These are phyloP conservation scores for Nicotiana undulata DNA, from an alignment of 257 asterid genomes.

Conservation along the genomic window DNA sequence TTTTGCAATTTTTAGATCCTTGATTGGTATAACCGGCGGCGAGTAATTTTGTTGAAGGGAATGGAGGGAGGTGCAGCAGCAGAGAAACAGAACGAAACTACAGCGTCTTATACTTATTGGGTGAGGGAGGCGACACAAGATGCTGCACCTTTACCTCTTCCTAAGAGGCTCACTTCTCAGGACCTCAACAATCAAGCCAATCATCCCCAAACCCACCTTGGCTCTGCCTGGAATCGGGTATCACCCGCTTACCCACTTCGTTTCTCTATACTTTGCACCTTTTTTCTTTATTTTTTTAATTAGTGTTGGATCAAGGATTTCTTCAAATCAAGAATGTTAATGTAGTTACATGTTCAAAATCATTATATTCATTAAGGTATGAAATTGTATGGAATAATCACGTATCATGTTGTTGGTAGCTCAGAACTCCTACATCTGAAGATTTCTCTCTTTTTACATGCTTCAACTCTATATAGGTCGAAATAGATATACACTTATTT, in stretches of 20 bases:
- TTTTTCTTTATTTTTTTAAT: no score
- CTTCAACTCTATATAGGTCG: no score
- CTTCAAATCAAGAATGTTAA: not conserved
- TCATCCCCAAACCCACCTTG: constrained; percentile 35
- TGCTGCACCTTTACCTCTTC: constrained; percentile 54
- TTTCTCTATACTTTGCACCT: not conserved
- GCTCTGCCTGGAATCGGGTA: constrained; percentile 68
- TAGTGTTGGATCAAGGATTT: not conserved
- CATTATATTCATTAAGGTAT: not conserved
- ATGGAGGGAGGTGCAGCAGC: constrained; percentile 49
- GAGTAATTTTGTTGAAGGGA: not conserved
- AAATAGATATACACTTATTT: not conserved
- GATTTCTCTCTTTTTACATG: not conserved
- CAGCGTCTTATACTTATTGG: constrained; percentile 52
- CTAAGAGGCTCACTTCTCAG: constrained; percentile 46
- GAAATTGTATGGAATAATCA: not conserved
- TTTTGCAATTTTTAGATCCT: not conserved
- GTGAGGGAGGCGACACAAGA: constrained; percentile 45
- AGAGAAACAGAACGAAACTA: constrained; percentile 25
- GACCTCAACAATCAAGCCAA: constrained; percentile 25
- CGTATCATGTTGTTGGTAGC: not conserved
- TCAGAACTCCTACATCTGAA: not conserved
- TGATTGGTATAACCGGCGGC: not conserved
- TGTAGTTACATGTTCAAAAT: not conserved
- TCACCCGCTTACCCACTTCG: not conserved